These are phyloP conservation scores for Tricholoma furcatifolium DNA, from an alignment of 768 basidiomycete genomes.

Conservation along the genomic window DNA sequence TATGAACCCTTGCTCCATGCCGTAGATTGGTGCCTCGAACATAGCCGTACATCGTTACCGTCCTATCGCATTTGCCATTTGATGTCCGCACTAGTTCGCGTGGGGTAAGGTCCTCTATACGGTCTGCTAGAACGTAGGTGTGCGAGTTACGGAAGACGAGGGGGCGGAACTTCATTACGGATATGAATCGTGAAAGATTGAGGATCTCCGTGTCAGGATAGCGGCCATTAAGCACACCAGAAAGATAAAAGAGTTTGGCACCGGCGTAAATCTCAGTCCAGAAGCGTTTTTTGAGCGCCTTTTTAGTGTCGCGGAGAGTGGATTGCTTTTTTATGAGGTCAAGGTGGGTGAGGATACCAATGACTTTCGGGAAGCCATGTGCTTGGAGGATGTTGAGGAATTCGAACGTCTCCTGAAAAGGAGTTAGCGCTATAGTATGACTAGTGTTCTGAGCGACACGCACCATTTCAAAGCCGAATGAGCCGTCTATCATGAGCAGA, in stretches of 20 bases:
- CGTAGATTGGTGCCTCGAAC: constrained; percentile 87
- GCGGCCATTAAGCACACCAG: constrained; percentile 94
- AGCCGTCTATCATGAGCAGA: constrained; percentile 95
- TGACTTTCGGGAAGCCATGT: constrained; percentile 98
- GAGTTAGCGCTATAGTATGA: neutral
- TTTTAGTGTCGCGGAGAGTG: constrained; percentile 87
- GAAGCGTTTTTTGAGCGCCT: constrained; percentile 94
- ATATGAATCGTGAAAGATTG: constrained; percentile 94
- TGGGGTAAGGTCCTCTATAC: constrained; percentile 92
- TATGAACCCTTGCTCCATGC: constrained; percentile 77
- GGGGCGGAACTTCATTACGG: constrained; percentile 98
- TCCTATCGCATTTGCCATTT: constrained; percentile 91
- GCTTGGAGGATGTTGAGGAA: constrained; percentile 96
- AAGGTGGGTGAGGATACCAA: constrained; percentile 93
- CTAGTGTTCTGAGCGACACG: constrained; percentile 18
- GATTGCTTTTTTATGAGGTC: constrained; percentile 94
- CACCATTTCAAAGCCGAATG: constrained; percentile 99
- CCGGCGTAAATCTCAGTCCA: constrained; percentile 99
- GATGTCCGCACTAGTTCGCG: constrained; percentile 75
- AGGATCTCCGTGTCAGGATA: constrained; percentile 97
- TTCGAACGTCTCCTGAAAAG: constrained; percentile 90
- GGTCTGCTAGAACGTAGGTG: constrained; percentile 92
- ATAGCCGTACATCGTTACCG: constrained; percentile 92
- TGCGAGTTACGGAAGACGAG: constrained; percentile 94
- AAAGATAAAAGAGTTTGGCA: constrained; percentile 97